Base-by-base conservation (phyloP, 2,329 filamentous ascomycete species). In the Colletotrichum tropicicola region DNA sequence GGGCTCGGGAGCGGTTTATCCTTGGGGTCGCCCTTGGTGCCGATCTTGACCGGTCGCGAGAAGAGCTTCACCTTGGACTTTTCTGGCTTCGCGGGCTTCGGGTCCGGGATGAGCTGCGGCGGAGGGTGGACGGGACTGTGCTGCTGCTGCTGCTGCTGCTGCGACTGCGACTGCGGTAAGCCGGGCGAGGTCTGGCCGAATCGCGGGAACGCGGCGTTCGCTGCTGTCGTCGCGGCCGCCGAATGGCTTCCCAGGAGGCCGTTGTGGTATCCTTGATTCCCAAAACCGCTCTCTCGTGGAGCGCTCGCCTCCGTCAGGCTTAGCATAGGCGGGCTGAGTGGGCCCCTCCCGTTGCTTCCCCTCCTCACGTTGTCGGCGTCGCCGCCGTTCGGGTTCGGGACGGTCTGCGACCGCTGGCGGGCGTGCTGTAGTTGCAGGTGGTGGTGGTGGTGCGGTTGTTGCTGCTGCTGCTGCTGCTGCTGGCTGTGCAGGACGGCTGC, bases 51-150 rank as follows among this genome's bases (percentile, higher is more conserved):
- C 0, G 91, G 91, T 53, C 92, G 87, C 6, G 90, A 92, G 74
- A 94, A 94, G 27, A 95, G 83, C 80, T 95, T 95, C 75, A 92
- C 91, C 78, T 93, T 94, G 66, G 89, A 89, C 77, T 90, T 90
- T 71, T 92, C 90, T 27, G 86, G 82, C 70, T 87, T 87, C 30
- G 75, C 72, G 21, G 85, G 84, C 75, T 91, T 90, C 69, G 51
- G 56, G 13, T 91, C 89, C 3, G 82, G 78, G 45, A 80, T 71
- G 44, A 69, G 69, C 56, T 70, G 78, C 47, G 74, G 78, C 10
- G 75, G 76, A 28, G 78, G 82, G 15, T 73, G 74, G 8, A 74
- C 73, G 21, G 77, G 53, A 32, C 52, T 55, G 8, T 32, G 52
- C 27, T 55, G 52, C 21, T 19, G 35, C 10, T 53, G 49, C 5